Conservation (phyloP, 139 green algal species). For the Penium margaritaceum region DNA sequence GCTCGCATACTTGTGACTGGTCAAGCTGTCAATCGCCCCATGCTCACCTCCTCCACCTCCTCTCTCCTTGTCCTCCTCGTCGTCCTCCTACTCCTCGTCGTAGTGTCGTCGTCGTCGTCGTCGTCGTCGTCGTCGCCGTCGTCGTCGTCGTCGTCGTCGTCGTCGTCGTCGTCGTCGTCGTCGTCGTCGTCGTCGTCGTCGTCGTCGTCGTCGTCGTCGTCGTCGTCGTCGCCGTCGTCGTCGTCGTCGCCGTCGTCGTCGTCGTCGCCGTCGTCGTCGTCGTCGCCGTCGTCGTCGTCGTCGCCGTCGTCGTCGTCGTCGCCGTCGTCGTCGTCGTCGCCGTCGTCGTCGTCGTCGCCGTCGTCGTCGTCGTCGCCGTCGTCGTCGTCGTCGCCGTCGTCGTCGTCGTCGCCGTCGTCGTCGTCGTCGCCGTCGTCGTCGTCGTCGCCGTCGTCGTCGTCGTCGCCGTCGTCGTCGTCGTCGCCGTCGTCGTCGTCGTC, state of each 20-base stretch:
- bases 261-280: not conserved
- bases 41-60: no score
- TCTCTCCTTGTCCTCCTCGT: no score
- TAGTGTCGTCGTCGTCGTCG: no score
- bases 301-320: not conserved
- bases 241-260: not conserved
- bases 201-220: not conserved
- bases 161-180: not conserved
- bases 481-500: not conserved
- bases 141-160: not conserved
- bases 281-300: not conserved
- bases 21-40: no score
- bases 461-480: not conserved
- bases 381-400: not conserved
- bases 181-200: not conserved
- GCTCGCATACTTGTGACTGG: no score
- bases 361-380: not conserved
- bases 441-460: not conserved
- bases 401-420: not conserved
- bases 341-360: not conserved
- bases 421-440: not conserved
- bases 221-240: not conserved
- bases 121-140: not conserved
- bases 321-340: not conserved
- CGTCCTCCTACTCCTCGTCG: no score